Base-by-base conservation (phyloP, 768 basidiomycete genomes). In the Podaxis carcinomalis region DNA sequence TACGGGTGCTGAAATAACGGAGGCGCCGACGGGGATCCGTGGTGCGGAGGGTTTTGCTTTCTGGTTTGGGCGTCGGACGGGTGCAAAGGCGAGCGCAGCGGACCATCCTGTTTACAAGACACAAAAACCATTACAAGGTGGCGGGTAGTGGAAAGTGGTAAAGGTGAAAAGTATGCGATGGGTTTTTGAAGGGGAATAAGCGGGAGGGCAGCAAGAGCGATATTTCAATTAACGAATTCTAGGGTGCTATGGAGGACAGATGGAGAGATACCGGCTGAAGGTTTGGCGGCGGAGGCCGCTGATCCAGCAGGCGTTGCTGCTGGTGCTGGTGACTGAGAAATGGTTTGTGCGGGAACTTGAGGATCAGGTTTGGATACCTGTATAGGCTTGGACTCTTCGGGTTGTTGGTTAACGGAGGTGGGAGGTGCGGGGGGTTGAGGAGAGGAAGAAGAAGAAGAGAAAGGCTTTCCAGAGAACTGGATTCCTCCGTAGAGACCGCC, bases 401-500 rank as follows among this genome's bases (percentile, higher is more conserved):
- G 9, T 63, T 61, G 57, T 56, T 32, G 32, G 7, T 58, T 57
- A 52, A 64, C 56, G 53, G 69, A 52, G 50, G 53, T 19, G 35
- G 14, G 65, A 39, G 49, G 70, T 57, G 46, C 68, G 56, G 46
- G 67, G 57, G 47, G 51, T 40, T 44, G 63, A 10, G 23, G 28
- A 14, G 25, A 37, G 36, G 78, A 74, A 19, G 79, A 23, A 23
- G 79, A 23, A 23, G 23, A 72, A 44, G 80, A 74, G 62, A 86
- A 83, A 27, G 84, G 79, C 61, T 87, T 81, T 44, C 82, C 79
- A 58, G 87, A 90, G 75, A 93, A 93, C 59, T 91, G 89, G 65
- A 93, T 90, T 68, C 92, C 92, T 50, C 92, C 91, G 67, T 93
- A 93, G 57, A 93, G 81, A 53, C 92, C 91, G 54, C 92, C 92